phyloP scores from a whole-genome alignment of 2,329 filamentous ascomycete species.

The Aureobasidium leucospermi region DNA sequence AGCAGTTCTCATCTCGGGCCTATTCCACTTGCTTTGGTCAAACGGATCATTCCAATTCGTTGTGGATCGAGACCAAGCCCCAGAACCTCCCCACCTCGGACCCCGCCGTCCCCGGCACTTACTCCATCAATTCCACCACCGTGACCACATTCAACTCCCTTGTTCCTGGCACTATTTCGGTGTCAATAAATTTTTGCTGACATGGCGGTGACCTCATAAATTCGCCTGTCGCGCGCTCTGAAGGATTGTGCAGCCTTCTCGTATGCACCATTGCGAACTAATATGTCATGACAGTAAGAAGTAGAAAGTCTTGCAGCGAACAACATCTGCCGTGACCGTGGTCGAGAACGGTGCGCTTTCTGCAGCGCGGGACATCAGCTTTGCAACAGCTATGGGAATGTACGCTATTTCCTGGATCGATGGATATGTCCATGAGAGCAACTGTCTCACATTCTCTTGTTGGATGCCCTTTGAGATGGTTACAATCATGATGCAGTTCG shows the following conservation, averaged over 20 bases:
- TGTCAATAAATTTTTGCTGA: background rate
- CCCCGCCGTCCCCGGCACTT: constrained; percentile 7
- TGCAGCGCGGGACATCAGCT: too few relatives aligned
- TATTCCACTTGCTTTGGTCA: background rate
- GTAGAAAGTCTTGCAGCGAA: background rate
- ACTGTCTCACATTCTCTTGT: too few relatives aligned
- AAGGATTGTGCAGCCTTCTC: background rate
- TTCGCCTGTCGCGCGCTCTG: background rate
- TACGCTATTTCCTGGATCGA: too few relatives aligned
- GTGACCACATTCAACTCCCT: background rate
- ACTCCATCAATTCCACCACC: background rate
- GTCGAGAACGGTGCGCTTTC: background rate
- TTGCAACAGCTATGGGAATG: too few relatives aligned
- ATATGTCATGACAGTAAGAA: background rate
- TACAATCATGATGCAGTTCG: background rate
- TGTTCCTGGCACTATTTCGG: background rate
- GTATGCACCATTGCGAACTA: background rate
- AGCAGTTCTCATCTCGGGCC: background rate
- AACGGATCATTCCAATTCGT: background rate
- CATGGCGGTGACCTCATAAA: constrained; percentile 1
- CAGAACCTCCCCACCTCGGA: background rate
- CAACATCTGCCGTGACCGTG: background rate
- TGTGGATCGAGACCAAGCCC: background rate
- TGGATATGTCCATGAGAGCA: too few relatives aligned
- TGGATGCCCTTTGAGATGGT: background rate